Conservation (phyloP, 2,329 filamentous ascomycete species). For the Xylariaceae sp. region DNA sequence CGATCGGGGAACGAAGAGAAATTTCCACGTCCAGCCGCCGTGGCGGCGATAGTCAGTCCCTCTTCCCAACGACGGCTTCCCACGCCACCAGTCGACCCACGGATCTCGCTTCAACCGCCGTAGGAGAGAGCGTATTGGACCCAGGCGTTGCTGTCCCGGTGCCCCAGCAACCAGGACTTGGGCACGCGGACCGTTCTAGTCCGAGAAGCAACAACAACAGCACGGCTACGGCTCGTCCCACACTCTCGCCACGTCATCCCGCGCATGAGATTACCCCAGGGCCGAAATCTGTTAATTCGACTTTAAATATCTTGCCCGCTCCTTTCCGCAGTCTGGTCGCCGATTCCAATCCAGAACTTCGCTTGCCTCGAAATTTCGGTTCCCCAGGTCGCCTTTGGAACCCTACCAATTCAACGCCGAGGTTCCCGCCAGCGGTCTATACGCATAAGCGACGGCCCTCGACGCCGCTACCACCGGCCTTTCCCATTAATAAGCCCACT, state of each 20-base stretch:
- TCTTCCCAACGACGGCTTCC: conserved; percentile 34
- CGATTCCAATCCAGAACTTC: conserved; percentile 25
- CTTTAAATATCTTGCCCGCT: conserved; percentile 28
- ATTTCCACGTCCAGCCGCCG: conserved; percentile 20
- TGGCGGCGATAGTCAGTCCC: conserved; percentile 26
- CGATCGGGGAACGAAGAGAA: not conserved
- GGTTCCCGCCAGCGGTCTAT: conserved; percentile 30
- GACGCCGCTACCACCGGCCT: conserved; percentile 47
- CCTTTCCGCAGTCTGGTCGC: conserved; percentile 43
- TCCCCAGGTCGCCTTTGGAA: conserved; percentile 53
- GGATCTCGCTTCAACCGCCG: conserved; percentile 29
- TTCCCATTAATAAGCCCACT: conserved; percentile 45
- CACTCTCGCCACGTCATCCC: conserved; percentile 19
- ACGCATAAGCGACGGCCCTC: conserved; percentile 45
- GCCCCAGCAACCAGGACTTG: conserved; percentile 14
- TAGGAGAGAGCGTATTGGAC: conserved; percentile 21
- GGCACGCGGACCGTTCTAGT: conserved; percentile 4
- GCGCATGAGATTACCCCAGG: conserved; percentile 24
- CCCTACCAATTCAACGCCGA: conserved; percentile 54
- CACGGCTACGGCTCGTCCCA: conserved; percentile 7
- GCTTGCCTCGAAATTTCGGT: conserved; percentile 37
- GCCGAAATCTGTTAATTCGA: conserved; percentile 18
- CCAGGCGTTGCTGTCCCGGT: conserved; percentile 13
- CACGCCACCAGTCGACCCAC: conserved; percentile 24
- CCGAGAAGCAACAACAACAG: not conserved